Base-by-base conservation (phyloP, 805 yeast species). In the Priceomyces castillae region DNA sequence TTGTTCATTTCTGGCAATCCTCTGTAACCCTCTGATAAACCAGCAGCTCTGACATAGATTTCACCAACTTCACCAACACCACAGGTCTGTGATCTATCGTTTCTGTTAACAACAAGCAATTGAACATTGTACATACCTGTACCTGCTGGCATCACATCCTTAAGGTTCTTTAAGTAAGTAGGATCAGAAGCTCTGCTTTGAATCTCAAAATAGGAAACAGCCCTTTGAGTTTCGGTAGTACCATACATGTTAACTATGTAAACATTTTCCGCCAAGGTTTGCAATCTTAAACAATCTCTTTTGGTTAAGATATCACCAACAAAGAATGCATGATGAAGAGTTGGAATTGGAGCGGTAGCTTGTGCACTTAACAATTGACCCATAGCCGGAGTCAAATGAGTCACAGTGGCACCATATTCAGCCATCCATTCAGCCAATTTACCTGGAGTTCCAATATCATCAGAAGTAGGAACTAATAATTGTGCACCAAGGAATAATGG, bases 21-120 rank as follows among this genome's bases (percentile, higher is more conserved):
- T 56, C 97, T 78, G 67, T 94, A 94, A 2, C 98, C 97, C 64
- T 92, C 99, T 14, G 97, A 95, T 44, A 94, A 75, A 39, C 99
- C 99, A 45, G 89, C 99, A 31, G 99, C 99, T 61, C 99, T 82
- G 9, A 95, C 98, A 59, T 94, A 94, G 49, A 94, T 90, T 65
- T 94, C 99, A 59, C 99, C 99, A 47, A 94, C 94, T 67, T 94
- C 99, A 53, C 99, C 99, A 50, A 94, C 90, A 66, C 97, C 99
- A 73, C 99, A 94, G 6, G 94, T 81, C 67, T 89, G 95, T 15
- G 88, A 77, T 46, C 86, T 78, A 57, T 92, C 96, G 56, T 86
- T 74, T 62, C 98, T 77, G 72, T 95, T 94, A 33, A 94, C 97
- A 47, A 94, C 96, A 44, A 95, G 74, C 46, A 94, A 71, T 64